Base-by-base conservation (phyloP, 805 yeast species). In the Candida corydali region DNA sequence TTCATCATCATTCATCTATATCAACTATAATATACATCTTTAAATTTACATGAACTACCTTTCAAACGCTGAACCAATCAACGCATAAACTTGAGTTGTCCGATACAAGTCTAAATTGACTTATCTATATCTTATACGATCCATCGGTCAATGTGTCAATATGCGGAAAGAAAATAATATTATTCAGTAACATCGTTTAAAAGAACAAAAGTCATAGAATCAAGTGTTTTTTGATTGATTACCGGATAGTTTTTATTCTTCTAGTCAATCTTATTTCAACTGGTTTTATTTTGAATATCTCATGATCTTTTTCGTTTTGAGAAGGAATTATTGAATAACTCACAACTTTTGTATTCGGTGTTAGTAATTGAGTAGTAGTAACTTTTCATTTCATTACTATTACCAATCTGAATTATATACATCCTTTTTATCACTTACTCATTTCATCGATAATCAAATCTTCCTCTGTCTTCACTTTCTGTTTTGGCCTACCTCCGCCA, bases 141-240 rank as follows among this genome's bases (percentile, higher is more conserved):
- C 59, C 69, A 60, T 57, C 71, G 70, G 64, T 47, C 70, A 60
- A 66, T 66, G 73, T 67, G 73, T 67, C 73, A 54, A 57, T 65
- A 57, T 67, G 73, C 73, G 68, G 47, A 67, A 9, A 26, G 12
- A 6, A 26, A 26, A 3, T 12, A 8, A 24, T 24, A 6, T 24
- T 11, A 24, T 24, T 24, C 10, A 24, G 26, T 8, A 5, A 5
- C 12, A 12, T 26, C 28, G 15, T 9, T 12, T 26, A 7, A 7
- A 9, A n/a, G n/a, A n/a, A n/a, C n/a, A n/a, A n/a, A 26, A 12
- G 28, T 26, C 15, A 11, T 26, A 12, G 9, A 20, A 7, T 7
- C 9, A 7, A 7, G 23, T 20, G 7, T 20, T 7, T 20, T 7
- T 20, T 20, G 23, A 24, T 24, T 24, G 26, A 24, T n/a, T n/a